Base-by-base conservation (phyloP, 1,139 yeast species). In the Spathaspora sp. region DNA sequence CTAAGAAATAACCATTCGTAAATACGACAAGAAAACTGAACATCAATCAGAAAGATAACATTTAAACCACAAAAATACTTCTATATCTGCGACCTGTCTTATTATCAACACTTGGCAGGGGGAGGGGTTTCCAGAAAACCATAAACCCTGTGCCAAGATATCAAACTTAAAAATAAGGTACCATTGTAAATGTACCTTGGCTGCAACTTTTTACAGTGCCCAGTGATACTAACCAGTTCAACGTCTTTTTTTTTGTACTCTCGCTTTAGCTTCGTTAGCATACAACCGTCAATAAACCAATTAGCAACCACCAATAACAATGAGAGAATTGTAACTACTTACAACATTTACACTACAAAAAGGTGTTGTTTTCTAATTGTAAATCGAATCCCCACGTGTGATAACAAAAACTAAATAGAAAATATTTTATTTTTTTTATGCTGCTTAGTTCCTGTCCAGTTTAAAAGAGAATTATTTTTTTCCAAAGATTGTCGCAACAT, bases 341-440 rank as follows among this genome's bases (percentile, higher is more conserved):
- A 15, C 18, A 7, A 31, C 23, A 26, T 26, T 26, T 11, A 5
- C 18, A 17, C 5, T 6, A 31, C 9, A 15, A 29, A 13, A 13
- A 15, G 10, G 5, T 13, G 10, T 13, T 31, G 16, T 31, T 31
- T 31, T 31, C 18, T 31, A 31, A 31, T 31, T 31, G 36, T 31
- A 31, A 31, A 31, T 37, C 39, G 26, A 20, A 20, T n/a, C 39
- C 39, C 39, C 39, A 37, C 39, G 39, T 37, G 39, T 24, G 39
- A 18, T 17, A 24, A 20, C 24, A 11, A 9, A n/a, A 7, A 7
- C 16, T n/a, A 20, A 11, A 20, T 7, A 37, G 18, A 37, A 20
- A 37, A 37, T 37, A 37, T 18, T 7, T 10, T 20, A 20, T 37
- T 37, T 37, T 37, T 37, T 37, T 13, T 37, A 11, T 10, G 2